Percentiles rank a stretch among this genome's conserved stretches.
phyloP scores from a whole-genome alignment of 2,329 filamentous ascomycete genomes.

The Graphium sp. region DNA sequence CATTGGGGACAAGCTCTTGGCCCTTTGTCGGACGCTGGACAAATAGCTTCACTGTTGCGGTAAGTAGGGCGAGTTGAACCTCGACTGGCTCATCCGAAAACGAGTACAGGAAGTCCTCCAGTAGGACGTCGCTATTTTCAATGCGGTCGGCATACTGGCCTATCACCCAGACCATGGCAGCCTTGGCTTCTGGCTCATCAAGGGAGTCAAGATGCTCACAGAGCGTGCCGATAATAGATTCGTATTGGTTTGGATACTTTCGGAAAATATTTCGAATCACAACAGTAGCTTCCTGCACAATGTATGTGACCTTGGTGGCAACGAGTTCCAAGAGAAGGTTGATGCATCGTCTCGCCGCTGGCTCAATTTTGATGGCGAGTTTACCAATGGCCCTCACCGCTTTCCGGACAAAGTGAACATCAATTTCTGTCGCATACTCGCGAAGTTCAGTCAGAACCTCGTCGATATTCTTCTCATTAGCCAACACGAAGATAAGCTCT shows the following conservation, averaged over 20 bases:
- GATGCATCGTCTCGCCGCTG: slow-evolving; percentile 79
- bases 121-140: slow-evolving; percentile 82
- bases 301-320: slow-evolving; percentile 95
- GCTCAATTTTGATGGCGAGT: slow-evolving; percentile 96
- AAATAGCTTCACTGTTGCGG: slow-evolving; percentile 93
- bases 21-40: slow-evolving; percentile 93
- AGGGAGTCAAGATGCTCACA: slow-evolving; percentile 94
- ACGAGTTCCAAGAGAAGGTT: slow-evolving; percentile 85
- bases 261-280: slow-evolving; percentile 98
- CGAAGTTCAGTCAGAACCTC: slow-evolving; percentile 86
- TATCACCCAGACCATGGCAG: slow-evolving; percentile 98
- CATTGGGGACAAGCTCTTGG: slow-evolving; percentile 81
- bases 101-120: slow-evolving; percentile 88
- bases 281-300: slow-evolving; percentile 95
- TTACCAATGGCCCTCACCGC: slow-evolving; percentile 96
- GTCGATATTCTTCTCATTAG: slow-evolving; percentile 85
- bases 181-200: slow-evolving; percentile 94
- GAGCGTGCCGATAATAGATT: slow-evolving; percentile 88
- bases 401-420: slow-evolving; percentile 96
- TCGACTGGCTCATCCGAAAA: slow-evolving; percentile 92
- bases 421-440: slow-evolving; percentile 96
- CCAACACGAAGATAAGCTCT: slow-evolving; percentile 97
- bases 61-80: slow-evolving; percentile 85
- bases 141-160: slow-evolving; percentile 95
- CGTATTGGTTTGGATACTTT: slow-evolving; percentile 97